phyloP scores from a whole-genome alignment of 306 rosid genomes.

The Prosopis cineraria region DNA sequence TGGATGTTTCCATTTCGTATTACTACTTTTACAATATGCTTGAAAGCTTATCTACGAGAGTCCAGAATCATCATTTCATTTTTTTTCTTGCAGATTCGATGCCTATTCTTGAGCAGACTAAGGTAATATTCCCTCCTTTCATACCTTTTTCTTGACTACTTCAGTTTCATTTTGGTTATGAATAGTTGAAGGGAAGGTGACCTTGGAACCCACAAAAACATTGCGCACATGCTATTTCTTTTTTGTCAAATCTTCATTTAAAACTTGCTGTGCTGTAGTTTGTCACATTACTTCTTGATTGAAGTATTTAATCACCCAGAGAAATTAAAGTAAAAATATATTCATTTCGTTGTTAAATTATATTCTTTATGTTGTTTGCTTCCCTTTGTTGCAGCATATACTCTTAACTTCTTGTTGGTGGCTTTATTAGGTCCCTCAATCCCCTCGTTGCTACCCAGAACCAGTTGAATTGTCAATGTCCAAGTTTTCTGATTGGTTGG shows the following conservation, averaged over 20 bases:
- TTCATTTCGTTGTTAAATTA: background rate
- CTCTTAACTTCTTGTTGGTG: background rate
- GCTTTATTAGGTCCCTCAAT: slow-evolving; percentile 33
- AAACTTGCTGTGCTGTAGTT: background rate
- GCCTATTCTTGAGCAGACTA: slow-evolving; percentile 24
- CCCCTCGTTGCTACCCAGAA: slow-evolving; percentile 46
- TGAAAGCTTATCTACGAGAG: background rate
- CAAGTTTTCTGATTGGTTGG: slow-evolving; percentile 39
- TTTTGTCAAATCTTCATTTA: background rate
- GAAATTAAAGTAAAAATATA: background rate
- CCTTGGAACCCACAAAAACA: slow-evolving; percentile 5
- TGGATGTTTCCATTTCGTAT: background rate
- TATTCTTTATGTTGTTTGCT: background rate
- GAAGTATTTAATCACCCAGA: background rate
- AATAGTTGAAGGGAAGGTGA: background rate
- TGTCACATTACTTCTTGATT: slow-evolving; percentile 16
- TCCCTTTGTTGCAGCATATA: slow-evolving; percentile 5
- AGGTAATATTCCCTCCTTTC: slow-evolving; percentile 26
- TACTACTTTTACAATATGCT: background rate
- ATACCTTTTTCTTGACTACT: background rate
- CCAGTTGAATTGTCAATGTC: slow-evolving; percentile 38
- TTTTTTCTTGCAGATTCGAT: slow-evolving; percentile 37
- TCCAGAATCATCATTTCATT: background rate
- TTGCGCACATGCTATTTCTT: background rate
- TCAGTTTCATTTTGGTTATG: slow-evolving; percentile 10